phyloP scores from a whole-genome alignment of 2,329 filamentous ascomycete genomes.

The Penicillium sp. region DNA sequence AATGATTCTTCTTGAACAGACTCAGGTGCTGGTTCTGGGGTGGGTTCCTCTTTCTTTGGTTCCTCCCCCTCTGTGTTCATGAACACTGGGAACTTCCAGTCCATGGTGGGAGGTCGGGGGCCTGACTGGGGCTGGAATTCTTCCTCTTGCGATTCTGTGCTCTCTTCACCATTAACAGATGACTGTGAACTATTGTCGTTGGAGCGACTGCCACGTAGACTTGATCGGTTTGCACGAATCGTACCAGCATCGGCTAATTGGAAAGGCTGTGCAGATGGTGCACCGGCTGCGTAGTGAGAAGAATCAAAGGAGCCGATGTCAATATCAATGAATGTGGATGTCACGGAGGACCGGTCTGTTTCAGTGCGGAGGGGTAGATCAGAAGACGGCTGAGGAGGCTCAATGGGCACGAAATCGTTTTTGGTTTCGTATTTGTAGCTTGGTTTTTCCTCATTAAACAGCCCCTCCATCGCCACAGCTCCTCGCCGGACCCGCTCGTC shows the following conservation, averaged over 20 bases:
- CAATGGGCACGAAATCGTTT: conserved; percentile 48
- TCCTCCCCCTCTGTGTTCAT: conserved; percentile 12
- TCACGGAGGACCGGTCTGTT: conserved; percentile 49
- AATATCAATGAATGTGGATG: conserved; percentile 54
- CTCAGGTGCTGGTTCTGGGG: not conserved
- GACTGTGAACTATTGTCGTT: conserved; percentile 35
- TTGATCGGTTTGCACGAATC: conserved; percentile 55
- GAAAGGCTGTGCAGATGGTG: conserved; percentile 52
- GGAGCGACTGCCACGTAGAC: conserved; percentile 45
- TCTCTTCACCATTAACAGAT: conserved; percentile 30
- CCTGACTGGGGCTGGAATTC: conserved; percentile 35
- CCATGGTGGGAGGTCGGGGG: conserved; percentile 47
- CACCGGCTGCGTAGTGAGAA: conserved; percentile 52
- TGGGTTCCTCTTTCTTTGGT: conserved; percentile 3
- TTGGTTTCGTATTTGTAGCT: conserved; percentile 60
- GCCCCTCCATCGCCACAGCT: conserved; percentile 55
- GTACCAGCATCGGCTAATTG: conserved; percentile 55
- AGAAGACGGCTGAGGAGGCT: conserved; percentile 46
- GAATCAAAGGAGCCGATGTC: conserved; percentile 56
- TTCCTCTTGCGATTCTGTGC: conserved; percentile 28
- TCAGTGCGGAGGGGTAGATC: conserved; percentile 54
- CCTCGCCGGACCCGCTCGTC: conserved; percentile 60
- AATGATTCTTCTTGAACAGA: conserved; percentile 22
- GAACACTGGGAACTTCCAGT: conserved; percentile 47
- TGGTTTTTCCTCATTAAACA: conserved; percentile 57